Percentiles rank a stretch among this genome's conserved stretches.
These are phyloP conservation scores for Penicillium samsonianum DNA, from an alignment of 495 filamentous ascomycete species.

Conservation along the genomic window DNA sequence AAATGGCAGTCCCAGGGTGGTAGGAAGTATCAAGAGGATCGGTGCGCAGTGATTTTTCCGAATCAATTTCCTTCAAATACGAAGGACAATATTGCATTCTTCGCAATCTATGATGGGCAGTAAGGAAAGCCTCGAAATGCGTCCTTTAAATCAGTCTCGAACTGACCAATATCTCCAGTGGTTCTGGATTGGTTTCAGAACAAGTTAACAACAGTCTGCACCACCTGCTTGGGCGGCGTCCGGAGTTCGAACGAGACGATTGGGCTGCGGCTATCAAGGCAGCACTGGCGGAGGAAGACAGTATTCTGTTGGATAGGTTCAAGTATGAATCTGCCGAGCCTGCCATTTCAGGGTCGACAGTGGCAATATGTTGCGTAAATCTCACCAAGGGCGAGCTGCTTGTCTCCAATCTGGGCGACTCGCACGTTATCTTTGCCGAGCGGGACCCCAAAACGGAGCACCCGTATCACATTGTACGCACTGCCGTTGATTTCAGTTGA, in stretches of 20 bases:
- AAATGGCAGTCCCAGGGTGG: constrained; percentile 34
- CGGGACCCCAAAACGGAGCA: constrained; percentile 32
- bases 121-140: constrained; percentile 20
- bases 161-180: constrained; percentile 25
- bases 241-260: constrained; percentile 36
- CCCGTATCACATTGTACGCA: constrained; percentile 33
- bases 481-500: neutral
- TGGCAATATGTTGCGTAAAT: constrained; percentile 40
- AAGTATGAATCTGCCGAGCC: constrained; percentile 28
- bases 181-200: constrained; percentile 36
- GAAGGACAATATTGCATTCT: constrained; percentile 38
- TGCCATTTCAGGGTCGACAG: constrained; percentile 40
- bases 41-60: constrained; percentile 31
- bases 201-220: constrained; percentile 38
- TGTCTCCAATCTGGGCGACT: constrained; percentile 45
- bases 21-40: constrained; percentile 38
- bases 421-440: constrained; percentile 41
- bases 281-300: constrained; percentile 41
- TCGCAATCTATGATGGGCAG: constrained; percentile 48
- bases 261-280: constrained; percentile 37
- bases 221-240: constrained; percentile 28
- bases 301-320: constrained; percentile 34
- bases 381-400: constrained; percentile 39
- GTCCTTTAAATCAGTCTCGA: neutral
- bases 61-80: constrained; percentile 33